Base-by-base conservation (phyloP, 208 protist species). In the Acanthamoeba triangularis region DNA sequence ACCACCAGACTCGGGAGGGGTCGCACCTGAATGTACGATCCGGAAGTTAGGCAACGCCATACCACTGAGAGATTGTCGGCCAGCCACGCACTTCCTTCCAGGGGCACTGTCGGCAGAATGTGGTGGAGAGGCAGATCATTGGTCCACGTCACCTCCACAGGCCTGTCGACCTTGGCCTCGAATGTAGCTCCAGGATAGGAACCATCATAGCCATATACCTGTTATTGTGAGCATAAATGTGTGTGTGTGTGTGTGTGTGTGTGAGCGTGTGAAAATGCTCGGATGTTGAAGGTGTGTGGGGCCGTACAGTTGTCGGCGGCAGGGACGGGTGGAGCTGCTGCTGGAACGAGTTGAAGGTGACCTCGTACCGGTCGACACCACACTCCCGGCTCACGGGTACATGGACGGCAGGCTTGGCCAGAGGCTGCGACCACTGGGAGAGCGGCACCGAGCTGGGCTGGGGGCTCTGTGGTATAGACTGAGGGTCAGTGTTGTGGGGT, bases 121-220 rank as follows among this genome's bases (percentile, higher is more conserved):
- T 20, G 82, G 20, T 33, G 47, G 54, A 65, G 20, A 30, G 82
- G 82, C 7, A 90, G 54, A 16, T 90, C 82, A 33, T 90, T 90
- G 44, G n/a, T 25, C 82, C 82, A 90, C 20, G 54, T 90, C 25
- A 90, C 82, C 52, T 56, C 20, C 25, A 90, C 54, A 33, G 82
- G 82, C 47, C 37, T 33, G 82, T 37, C 44, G 25, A 90, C 82
- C 30, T 30, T 10, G 28, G 82, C 41, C 54, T 90, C 82, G 35
- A 90, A 90, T 6, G 37, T 33, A 10, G 52, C 23, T 20, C 82
- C 82, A 30, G 82, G 82, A 25, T 90, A 90, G 35, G 82, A 67
- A 59, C 82, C 82, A 11, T 65, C 37, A 41, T 90, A 90, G 52
- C 82, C 82, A n/a, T 90, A 90, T 2, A 90, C 82, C 82, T 90